phyloP scores from a whole-genome alignment of 2,329 filamentous ascomycete species.

The Alternaria sp. region DNA sequence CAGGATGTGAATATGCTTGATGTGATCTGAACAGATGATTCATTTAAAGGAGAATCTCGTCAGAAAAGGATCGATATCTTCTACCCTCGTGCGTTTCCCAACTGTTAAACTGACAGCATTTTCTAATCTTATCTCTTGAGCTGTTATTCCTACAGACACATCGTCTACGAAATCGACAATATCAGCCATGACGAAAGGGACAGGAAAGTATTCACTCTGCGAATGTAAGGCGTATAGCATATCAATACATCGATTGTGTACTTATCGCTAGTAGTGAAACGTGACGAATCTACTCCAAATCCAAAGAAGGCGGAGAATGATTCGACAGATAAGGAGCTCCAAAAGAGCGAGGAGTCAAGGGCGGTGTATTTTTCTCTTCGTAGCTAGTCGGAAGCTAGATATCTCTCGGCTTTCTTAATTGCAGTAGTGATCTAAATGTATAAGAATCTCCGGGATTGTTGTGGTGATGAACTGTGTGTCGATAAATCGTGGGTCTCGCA shows the following conservation, averaged over 20 bases:
- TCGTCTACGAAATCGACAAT: neutral
- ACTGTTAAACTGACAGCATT: rapidly evolving
- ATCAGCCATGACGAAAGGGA: rapidly evolving
- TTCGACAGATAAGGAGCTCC: neutral
- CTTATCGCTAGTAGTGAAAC: neutral
- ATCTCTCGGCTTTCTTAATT: neutral
- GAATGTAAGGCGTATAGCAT: neutral
- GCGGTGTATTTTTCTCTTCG: neutral
- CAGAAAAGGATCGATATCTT: neutral
- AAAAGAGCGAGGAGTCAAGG: neutral
- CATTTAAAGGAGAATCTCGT: neutral
- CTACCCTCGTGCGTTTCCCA: neutral
- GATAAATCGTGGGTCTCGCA: neutral
- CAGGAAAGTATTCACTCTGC: neutral
- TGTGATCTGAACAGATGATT: neutral
- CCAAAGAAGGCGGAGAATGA: neutral
- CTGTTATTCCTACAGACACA: neutral
- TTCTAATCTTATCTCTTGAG: neutral
- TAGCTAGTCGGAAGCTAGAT: neutral
- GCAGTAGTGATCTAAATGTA: neutral
- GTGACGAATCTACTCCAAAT: neutral
- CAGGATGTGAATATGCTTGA: neutral
- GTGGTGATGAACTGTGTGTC: neutral
- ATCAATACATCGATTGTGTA: neutral
- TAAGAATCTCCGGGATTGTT: too few relatives aligned